Conservation (phyloP, 345 rosid genomes). For the Linum tenue region DNA sequence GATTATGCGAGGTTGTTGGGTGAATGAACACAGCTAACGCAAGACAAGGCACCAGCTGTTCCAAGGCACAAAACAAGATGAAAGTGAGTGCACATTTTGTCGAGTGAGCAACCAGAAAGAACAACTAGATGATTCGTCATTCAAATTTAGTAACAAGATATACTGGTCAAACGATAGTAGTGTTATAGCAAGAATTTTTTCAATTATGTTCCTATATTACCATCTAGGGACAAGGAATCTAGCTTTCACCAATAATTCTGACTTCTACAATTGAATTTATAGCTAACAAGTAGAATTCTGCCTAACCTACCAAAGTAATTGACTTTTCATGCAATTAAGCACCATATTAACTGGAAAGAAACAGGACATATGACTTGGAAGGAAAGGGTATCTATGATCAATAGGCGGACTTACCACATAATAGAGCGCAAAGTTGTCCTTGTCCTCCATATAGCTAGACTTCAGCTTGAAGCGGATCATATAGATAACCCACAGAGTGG, state of each 20-base stretch:
- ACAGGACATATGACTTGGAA: not conserved
- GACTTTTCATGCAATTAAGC: not conserved
- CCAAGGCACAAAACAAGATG: conserved; percentile 11
- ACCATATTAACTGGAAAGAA: not conserved
- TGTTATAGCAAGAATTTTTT: no score
- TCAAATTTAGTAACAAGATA: not conserved
- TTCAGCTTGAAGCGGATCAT: conserved; percentile 88
- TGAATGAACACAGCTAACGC: conserved; percentile 72
- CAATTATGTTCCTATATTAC: no score
- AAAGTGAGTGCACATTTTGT: not conserved
- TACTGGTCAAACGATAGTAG: no score
- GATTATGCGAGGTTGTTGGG: conserved; percentile 86
- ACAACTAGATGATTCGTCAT: not conserved
- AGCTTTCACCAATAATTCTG: no score
- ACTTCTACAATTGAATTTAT: no score
- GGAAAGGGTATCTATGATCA: not conserved
- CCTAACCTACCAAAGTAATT: not conserved
- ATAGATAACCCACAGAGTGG: conserved; percentile 98
- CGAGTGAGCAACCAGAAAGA: not conserved
- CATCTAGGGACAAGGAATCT: no score
- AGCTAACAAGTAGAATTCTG: not conserved
- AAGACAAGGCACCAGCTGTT: conserved; percentile 79
- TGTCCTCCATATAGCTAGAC: conserved; percentile 95
- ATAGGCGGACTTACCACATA: conserved; percentile 58
- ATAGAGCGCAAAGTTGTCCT: conserved; percentile 87